Base-by-base conservation (phyloP, 2,329 filamentous ascomycete species). In the Sporothrix humicola region DNA sequence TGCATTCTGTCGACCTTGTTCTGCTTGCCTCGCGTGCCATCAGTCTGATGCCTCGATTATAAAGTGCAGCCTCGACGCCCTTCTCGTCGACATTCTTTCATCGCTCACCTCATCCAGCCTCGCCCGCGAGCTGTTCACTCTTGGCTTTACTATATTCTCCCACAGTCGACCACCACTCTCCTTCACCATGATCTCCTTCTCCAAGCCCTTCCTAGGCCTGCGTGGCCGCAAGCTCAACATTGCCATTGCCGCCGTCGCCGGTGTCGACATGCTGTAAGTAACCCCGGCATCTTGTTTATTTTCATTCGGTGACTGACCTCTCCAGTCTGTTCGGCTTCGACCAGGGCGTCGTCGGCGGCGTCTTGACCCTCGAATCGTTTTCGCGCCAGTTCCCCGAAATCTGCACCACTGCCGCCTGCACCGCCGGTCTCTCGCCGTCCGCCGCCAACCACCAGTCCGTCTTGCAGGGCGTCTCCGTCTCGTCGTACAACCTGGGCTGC, bases 391-490 rank as follows among this genome's bases (percentile, higher is more conserved):
- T 66, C 42, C 63, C 63, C 15, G 63, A 66, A 44, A 66, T 66
- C 42, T 46, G 42, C 37, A 66, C 63, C 44, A 26, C 42, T 7
- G 42, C n/a, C 44, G 42, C 59, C 31, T 63, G 59, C 31, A 63
- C 59, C 26, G 59, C 59, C 37, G 59, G 59, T 4, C 20, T 63
- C 20, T 23, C 63, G 44, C 63, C 42, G 9, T 42, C 37, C 15
- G 31, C 13, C n/a, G 37, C 37, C 37, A 66, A 66, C 42, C 63
- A 66, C 42, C 37, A 66, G 37, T 46, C 63, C 6, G 54, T 58
- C 3, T 20, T 58, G 73, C 86, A 89, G 76, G 82, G 81, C 37
- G 80, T 82, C 17, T 77, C 80, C 0, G 80, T 83, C 5, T 79
- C 81, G 6, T 80, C 78, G 13, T 80, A 80, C 77, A 78, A 80